These are phyloP conservation scores for Leccinum incarnatum DNA, from an alignment of 768 basidiomycete species.

Conservation along the genomic window DNA sequence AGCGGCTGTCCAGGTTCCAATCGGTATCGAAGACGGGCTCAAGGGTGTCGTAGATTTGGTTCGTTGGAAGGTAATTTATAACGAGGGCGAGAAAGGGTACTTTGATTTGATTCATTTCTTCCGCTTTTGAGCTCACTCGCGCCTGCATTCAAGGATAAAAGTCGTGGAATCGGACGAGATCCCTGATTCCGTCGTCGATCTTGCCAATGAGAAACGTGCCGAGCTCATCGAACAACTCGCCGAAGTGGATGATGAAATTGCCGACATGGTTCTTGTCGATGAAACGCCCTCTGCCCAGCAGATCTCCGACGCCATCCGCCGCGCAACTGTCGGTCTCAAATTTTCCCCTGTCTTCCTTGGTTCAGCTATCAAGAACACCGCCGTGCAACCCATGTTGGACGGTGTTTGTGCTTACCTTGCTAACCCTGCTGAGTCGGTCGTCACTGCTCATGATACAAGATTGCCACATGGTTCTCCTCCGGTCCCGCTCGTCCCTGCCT, in stretches of 20 bases:
- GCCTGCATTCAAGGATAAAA: constrained; percentile 50
- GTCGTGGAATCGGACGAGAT: constrained; percentile 86
- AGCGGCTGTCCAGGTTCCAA: constrained; percentile 94
- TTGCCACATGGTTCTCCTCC: constrained; percentile 61
- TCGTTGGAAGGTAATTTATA: constrained; percentile 91
- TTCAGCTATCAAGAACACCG: constrained; percentile 96
- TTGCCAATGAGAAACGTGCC: constrained; percentile 79
- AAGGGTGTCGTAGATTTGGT: constrained; percentile 93
- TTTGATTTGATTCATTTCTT: constrained; percentile 18
- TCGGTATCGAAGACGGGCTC: constrained; percentile 84
- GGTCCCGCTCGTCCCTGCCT: constrained; percentile 77
- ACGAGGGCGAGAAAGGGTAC: constrained; percentile 92
- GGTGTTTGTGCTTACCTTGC: constrained; percentile 96
- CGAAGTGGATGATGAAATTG: constrained; percentile 95
- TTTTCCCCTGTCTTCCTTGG: constrained; percentile 98
- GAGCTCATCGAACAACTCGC: constrained; percentile 95
- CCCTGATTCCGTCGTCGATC: constrained; percentile 65
- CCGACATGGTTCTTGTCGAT: constrained; percentile 87
- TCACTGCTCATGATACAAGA: constrained; percentile 81
- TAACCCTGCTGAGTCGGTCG: constrained; percentile 75
- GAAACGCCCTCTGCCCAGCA: constrained; percentile 68
- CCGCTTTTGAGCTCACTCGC: not conserved
- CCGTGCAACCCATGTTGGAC: constrained; percentile 89
- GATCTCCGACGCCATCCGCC: constrained; percentile 81
- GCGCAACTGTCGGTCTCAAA: constrained; percentile 81